phyloP scores from a whole-genome alignment of 2,329 filamentous ascomycete genomes.

The Aspergillus tubingensis region DNA sequence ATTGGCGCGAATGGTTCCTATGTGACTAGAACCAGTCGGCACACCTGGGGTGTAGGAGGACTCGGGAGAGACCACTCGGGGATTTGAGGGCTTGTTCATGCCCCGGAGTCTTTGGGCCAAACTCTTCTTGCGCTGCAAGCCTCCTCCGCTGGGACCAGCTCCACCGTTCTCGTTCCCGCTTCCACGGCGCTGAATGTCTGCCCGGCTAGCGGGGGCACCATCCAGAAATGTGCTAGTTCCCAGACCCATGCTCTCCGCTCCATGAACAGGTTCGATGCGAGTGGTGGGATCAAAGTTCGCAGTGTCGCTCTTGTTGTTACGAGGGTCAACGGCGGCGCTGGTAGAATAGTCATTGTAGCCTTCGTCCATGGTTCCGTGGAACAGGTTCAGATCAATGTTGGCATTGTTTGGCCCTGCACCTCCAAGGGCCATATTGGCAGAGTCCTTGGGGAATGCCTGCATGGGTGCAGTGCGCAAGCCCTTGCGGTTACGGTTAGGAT shows the following conservation, averaged over 20 bases:
- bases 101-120: conserved; percentile 87
- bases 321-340: conserved; percentile 38
- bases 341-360: conserved; percentile 78
- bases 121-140: conserved; percentile 88
- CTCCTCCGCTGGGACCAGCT: conserved; percentile 45
- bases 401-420: conserved; percentile 82
- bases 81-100: conserved; percentile 68
- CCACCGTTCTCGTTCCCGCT: conserved; percentile 61
- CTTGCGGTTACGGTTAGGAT: conserved; percentile 88
- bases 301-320: conserved; percentile 33
- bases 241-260: conserved; percentile 77
- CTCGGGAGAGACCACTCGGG: conserved; percentile 62
- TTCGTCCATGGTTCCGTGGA: conserved; percentile 83
- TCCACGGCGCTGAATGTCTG: conserved; percentile 74
- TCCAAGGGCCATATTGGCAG: conserved; percentile 86
- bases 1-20: conserved; percentile 38
- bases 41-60: conserved; percentile 30
- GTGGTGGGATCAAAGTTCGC: conserved; percentile 66
- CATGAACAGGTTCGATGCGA: conserved; percentile 74
- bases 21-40: conserved; percentile 36
- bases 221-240: conserved; percentile 96
- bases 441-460: conserved; percentile 92
- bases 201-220: conserved; percentile 81
- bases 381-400: conserved; percentile 80
- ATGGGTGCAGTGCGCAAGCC: conserved; percentile 83